Evolutionary conservation across 805 yeast genomes (phyloP), one percentile per base, ranked within the genome.

Genomic region (Maudiozyma pseudohumilis): DNA sequence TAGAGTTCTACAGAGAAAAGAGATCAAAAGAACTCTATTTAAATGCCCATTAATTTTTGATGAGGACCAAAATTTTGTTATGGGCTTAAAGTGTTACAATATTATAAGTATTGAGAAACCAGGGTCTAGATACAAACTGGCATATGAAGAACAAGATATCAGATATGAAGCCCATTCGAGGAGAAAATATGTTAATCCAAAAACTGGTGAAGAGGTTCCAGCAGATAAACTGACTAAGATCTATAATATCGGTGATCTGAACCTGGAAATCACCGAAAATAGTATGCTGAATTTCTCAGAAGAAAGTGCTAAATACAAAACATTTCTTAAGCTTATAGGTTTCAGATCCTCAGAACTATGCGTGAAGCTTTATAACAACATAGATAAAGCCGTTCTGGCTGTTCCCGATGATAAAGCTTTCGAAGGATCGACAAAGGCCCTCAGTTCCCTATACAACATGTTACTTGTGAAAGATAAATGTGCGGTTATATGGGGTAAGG

Each of bases 401-500:
- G 74, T 79, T 6, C 87, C 94, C 0, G 78, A 80, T 50, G 75
- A 70, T 17, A 74, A 71, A 1, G 68, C 68, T 0, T 72, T 64
- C 41, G 59, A 68, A 19, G 83, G 88, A 19, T 82, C 95, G 1
- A 63, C 69, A 19, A 61, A 73, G 22, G 79, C 89, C 0, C 72
- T 87, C 49, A 66, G 83, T 1, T 70, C 87, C 0, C 58, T 89
- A 10, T 83, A 75, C 51, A 75, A 74, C 40, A 68, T 77, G 3
- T 59, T 92, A 59, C 53, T 61, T 4, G 66, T 66, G 33, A 63
- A 69, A 29, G 50, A 66, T 2, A 71, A 72, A 48, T 75, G 70
- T 48, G 92, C 83, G 0, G 59, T 89, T 6, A 70, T 82, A 4
- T 85, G 86, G 77, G 89, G 94, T 1, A 74, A 76, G 48, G 48